Percentiles rank a stretch among this genome's conserved stretches.
phyloP scores from a whole-genome alignment of 2,329 filamentous ascomycete species.

The Simplicillium sp. region DNA sequence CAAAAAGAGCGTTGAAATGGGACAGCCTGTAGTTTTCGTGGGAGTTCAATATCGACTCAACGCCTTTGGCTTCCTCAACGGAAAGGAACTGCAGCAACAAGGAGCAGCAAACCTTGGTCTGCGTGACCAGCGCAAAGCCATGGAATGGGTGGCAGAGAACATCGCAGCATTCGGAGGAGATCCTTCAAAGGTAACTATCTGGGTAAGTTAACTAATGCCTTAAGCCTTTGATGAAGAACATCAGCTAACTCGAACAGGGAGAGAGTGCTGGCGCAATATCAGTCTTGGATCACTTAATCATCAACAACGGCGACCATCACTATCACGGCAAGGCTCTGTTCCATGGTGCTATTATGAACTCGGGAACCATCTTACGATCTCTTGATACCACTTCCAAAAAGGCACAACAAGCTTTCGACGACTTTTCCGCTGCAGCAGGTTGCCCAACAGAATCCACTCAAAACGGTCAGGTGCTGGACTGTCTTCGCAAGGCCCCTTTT shows the following conservation, averaged over 20 bases:
- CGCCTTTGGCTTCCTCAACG: slow-evolving; percentile 53
- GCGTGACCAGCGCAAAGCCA: slow-evolving; percentile 60
- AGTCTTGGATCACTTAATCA: slow-evolving; percentile 64
- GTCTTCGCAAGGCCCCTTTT: slow-evolving; percentile 54
- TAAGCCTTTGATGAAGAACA: not conserved
- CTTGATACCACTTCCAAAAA: slow-evolving; percentile 56
- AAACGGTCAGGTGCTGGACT: slow-evolving; percentile 56
- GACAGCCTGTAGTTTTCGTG: not conserved
- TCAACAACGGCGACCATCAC: slow-evolving; percentile 62
- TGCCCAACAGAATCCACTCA: slow-evolving; percentile 47
- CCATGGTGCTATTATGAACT: slow-evolving; percentile 71
- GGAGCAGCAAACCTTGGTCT: slow-evolving; percentile 63
- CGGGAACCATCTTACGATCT: slow-evolving; percentile 52
- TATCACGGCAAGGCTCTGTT: slow-evolving; percentile 72
- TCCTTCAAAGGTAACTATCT: slow-evolving; percentile 68
- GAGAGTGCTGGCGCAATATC: slow-evolving; percentile 65
- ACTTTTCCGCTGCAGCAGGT: slow-evolving; percentile 49
- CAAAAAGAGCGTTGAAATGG: slow-evolving; percentile 1
- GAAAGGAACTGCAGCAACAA: slow-evolving; percentile 56
- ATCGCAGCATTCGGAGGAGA: slow-evolving; percentile 72
- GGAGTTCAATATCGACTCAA: not conserved
- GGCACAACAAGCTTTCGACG: slow-evolving; percentile 55
- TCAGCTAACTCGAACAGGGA: slow-evolving; percentile 18
- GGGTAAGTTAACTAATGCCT: slow-evolving; percentile 35
- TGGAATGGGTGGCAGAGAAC: slow-evolving; percentile 72